A percentile compares a stretch with the other conserved stretches of the same genome.
phyloP scores from a whole-genome alignment of 176 grass and related monocot species.

The Oryza punctata region DNA sequence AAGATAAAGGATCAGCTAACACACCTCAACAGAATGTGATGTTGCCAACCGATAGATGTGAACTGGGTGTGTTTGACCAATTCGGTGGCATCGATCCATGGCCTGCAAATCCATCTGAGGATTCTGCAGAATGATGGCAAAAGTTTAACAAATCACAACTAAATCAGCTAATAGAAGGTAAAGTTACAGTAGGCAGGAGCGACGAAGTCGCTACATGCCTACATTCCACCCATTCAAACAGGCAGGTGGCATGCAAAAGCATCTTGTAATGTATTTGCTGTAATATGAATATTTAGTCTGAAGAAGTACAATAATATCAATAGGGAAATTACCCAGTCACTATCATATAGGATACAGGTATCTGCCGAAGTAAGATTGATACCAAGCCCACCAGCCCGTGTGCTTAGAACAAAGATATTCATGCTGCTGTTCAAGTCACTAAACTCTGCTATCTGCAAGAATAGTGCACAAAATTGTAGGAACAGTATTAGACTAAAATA shows the following conservation, averaged over 20 bases:
- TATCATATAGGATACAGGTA: slow-evolving; percentile 93
- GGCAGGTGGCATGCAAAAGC: background rate
- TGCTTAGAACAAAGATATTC: slow-evolving; percentile 86
- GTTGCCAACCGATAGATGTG: slow-evolving; percentile 94
- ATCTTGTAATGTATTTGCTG: background rate
- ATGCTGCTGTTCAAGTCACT: slow-evolving; percentile 73
- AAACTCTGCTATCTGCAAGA: slow-evolving; percentile 78
- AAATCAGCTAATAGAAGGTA: background rate
- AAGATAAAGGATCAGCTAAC: background rate
- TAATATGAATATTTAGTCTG: slow-evolving; percentile 2
- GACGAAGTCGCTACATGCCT: background rate
- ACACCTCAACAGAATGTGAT: slow-evolving; percentile 86
- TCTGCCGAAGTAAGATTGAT: slow-evolving; percentile 93
- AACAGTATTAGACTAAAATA: background rate
- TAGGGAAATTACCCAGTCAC: slow-evolving; percentile 76
- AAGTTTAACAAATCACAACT: background rate
- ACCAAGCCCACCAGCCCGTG: slow-evolving; percentile 85
- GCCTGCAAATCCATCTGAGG: slow-evolving; percentile 99
- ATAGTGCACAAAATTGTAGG: background rate
- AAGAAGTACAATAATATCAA: background rate
- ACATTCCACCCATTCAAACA: background rate
- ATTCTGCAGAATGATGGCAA: slow-evolving; percentile 59
- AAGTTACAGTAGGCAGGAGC: background rate
- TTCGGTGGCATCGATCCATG: slow-evolving; percentile 96
- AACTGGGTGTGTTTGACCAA: slow-evolving; percentile 87